These are phyloP conservation scores for Malassezia japonica DNA, from an alignment of 1,284 basidiomycete genomes.

Conservation along the genomic window DNA sequence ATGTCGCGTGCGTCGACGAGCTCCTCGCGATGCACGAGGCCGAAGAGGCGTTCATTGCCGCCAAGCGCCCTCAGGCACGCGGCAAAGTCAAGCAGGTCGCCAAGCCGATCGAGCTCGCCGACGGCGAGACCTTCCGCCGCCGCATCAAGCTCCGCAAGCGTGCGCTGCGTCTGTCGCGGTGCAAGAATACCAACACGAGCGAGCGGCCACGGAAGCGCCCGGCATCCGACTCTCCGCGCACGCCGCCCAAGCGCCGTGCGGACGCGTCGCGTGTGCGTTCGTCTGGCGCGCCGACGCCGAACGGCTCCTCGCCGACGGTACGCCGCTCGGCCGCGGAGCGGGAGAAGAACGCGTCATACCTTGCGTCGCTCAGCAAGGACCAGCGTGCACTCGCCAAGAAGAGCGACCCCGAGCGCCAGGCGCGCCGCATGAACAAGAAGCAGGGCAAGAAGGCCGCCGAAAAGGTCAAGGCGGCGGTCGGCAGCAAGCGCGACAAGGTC, in stretches of 20 bases:
- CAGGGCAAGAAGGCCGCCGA: slow-evolving; percentile 21
- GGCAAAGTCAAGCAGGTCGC: neutral
- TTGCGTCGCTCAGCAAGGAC: slow-evolving; percentile 28
- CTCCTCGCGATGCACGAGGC: slow-evolving; percentile 38
- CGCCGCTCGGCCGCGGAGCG: slow-evolving; percentile 10
- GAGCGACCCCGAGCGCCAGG: slow-evolving; percentile 31
- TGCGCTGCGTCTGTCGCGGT: slow-evolving; percentile 35
- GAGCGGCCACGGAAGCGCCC: slow-evolving; percentile 7
- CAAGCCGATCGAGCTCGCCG: slow-evolving; percentile 18
- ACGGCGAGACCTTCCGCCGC: slow-evolving; percentile 36
- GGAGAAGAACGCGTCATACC: slow-evolving; percentile 24
- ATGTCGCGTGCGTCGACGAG: slow-evolving; percentile 52
- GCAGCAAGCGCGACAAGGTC: slow-evolving; percentile 12
- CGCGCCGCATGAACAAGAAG: slow-evolving; percentile 41
- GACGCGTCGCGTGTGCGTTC: slow-evolving; percentile 20
- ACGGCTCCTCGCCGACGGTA: slow-evolving; percentile 32
- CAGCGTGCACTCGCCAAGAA: slow-evolving; percentile 35
- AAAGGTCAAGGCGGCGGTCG: slow-evolving; percentile 4
- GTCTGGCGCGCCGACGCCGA: slow-evolving; percentile 40
- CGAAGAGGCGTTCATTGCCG: slow-evolving; percentile 36
- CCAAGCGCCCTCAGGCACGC: slow-evolving; percentile 15
- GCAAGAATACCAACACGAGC: slow-evolving; percentile 27
- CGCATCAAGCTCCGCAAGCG: slow-evolving; percentile 39
- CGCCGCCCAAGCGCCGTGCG: slow-evolving; percentile 8
- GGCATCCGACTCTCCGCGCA: slow-evolving; percentile 8